Conservation (phyloP, 768 basidiomycete genomes). For the Macrolepiota albuminosa region DNA sequence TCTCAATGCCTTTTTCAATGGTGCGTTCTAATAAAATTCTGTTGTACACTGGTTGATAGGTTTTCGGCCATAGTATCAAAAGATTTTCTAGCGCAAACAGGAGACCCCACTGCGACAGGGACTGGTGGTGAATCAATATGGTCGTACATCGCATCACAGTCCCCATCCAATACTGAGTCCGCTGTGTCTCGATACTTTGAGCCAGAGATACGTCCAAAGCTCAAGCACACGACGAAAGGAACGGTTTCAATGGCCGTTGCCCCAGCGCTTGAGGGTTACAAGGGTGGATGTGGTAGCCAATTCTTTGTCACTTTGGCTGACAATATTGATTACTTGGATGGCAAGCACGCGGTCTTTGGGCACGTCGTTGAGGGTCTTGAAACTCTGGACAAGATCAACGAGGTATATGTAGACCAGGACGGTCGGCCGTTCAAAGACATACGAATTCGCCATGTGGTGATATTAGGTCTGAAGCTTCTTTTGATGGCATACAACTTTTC, state of each 20-base stretch:
- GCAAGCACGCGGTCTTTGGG: conserved; percentile 90
- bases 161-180: conserved; percentile 23
- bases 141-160: conserved; percentile 62
- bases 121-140: conserved; percentile 90
- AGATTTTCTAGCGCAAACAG: conserved; percentile 93
- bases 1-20: conserved; percentile 97
- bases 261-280: conserved; percentile 61
- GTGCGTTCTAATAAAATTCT: conserved; percentile 37
- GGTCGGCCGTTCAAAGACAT: conserved; percentile 93
- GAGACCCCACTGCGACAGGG: conserved; percentile 95
- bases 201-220: conserved; percentile 74
- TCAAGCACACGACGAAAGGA: conserved; percentile 82
- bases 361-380: conserved; percentile 93
- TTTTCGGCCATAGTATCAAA: conserved; percentile 71
- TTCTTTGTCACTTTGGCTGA: conserved; percentile 95
- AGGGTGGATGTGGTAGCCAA: conserved; percentile 83
- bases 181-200: conserved; percentile 72
- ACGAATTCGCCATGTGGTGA: conserved; percentile 90
- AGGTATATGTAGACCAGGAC: conserved; percentile 83
- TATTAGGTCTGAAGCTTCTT: conserved; percentile 59
- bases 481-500: not conserved
- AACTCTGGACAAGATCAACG: conserved; percentile 89
- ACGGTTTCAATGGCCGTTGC: conserved; percentile 98
- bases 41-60: not conserved
- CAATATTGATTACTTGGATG: conserved; percentile 92